Percentiles rank a stretch among this genome's conserved stretches.
phyloP scores from a whole-genome alignment of 1,284 basidiomycete species.

The Leccinum fallax region DNA sequence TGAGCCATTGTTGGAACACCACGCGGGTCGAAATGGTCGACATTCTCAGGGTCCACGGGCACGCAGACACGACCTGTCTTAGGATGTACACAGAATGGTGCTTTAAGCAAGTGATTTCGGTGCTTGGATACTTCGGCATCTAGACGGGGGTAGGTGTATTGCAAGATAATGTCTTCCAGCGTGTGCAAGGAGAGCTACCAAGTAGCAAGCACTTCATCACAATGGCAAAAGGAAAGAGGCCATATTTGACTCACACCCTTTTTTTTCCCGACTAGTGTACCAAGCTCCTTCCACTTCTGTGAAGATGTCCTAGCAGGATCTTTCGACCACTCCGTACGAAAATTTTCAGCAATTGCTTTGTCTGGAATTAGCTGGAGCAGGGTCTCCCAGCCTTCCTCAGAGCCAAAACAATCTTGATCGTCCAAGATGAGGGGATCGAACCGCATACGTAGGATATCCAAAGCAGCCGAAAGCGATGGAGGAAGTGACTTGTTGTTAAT shows the following conservation, averaged over 20 bases:
- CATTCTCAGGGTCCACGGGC: slow-evolving; percentile 77
- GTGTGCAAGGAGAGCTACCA: slow-evolving; percentile 46
- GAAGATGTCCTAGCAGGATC: slow-evolving; percentile 56
- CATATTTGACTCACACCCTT: slow-evolving; percentile 13
- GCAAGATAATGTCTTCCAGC: slow-evolving; percentile 87
- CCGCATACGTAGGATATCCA: slow-evolving; percentile 54
- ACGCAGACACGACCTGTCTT: slow-evolving; percentile 96
- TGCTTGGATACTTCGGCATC: slow-evolving; percentile 98
- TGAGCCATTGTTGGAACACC: slow-evolving; percentile 85
- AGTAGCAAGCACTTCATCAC: slow-evolving; percentile 6
- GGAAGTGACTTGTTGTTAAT: slow-evolving; percentile 50
- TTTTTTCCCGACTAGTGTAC: slow-evolving; percentile 37
- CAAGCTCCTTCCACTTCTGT: slow-evolving; percentile 79
- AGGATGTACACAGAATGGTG: slow-evolving; percentile 96
- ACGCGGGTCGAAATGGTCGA: slow-evolving; percentile 88
- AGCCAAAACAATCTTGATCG: slow-evolving; percentile 87
- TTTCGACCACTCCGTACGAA: slow-evolving; percentile 67
- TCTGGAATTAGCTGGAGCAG: slow-evolving; percentile 82
- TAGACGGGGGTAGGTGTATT: slow-evolving; percentile 96
- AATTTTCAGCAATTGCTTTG: slow-evolving; percentile 43
- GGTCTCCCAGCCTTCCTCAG: slow-evolving; percentile 72
- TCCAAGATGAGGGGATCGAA: slow-evolving; percentile 77
- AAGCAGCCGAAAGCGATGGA: slow-evolving; percentile 58
- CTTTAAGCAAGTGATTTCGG: slow-evolving; percentile 96
- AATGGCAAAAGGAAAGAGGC: not conserved